Base-by-base conservation (phyloP, 352 stramenopile genomes). In the Nothophytophthora sp. region DNA sequence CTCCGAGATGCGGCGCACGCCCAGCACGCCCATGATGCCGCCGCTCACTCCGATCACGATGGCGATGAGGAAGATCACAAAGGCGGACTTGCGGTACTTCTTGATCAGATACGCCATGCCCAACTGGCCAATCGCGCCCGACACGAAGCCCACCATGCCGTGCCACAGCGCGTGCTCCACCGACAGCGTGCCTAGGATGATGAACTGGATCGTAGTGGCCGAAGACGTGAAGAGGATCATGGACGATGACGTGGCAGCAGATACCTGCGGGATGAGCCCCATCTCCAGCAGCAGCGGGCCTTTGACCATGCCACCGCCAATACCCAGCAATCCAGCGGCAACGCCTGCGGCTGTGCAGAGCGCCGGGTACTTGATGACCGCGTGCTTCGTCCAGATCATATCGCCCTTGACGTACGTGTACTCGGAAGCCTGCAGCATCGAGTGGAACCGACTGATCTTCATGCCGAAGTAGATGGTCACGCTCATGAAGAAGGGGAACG, bases 361-460 rank as follows among this genome's bases (percentile, higher is more conserved):
- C 23, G 70, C 68, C 6, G 84, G 84, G 55, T 91, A 92, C 61
- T 84, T 83, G 36, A 99, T 55, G 0, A 96, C 96, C 5, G 90
- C 78, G n/a, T 79, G 63, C 24, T 73, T 74, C 55, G 95, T 86
- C 96, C 96, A 99, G 49, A 96, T 53, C 50, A 99, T 95, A 65
- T 99, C 96, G 13, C 96, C 96, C 55, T 98, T 86, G n/a, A 89
- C 66, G 63, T 98, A 99, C n/a, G 87, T 67, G 60, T 98, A 99
- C 8, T 82, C 80, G 0, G 63, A 87, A 7, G 65, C 59, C 49
- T 87, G 67, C 41, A 92, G 48, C 40, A 86, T 76, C 18, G 62
- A 52, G 45, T 92, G 81, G 24, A 82, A 78, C 8, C 60, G 65
- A 19, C 58, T 68, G 48, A 94, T 85, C 57, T 89, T 88, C 37